Evolutionary conservation across 192 early-diverging fungal genomes (phyloP).

Genomic region (Entomortierella beljakovae): DNA sequence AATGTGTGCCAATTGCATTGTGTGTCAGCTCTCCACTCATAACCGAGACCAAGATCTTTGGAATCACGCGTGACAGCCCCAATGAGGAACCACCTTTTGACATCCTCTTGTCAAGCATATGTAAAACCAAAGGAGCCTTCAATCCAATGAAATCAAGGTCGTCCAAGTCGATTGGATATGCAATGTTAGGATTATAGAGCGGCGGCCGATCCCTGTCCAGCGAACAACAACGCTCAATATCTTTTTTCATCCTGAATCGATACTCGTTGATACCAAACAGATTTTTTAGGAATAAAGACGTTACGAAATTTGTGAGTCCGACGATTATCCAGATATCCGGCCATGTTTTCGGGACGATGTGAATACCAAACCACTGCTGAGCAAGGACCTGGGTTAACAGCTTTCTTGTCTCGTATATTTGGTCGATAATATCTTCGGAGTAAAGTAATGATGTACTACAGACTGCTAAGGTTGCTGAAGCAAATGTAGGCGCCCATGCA

Average conservation of each 20-base stretch:
- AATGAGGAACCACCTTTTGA: conserved; percentile 78
- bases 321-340: conserved; percentile 91
- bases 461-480: conserved; percentile 87
- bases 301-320: conserved; percentile 84
- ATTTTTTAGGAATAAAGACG: conserved; percentile 79
- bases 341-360: conserved; percentile 76
- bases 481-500: conserved; percentile 69
- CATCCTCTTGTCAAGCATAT: conserved; percentile 92
- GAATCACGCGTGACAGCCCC: conserved; percentile 81
- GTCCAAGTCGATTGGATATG: conserved; percentile 63
- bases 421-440: conserved; percentile 83
- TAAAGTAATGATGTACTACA: conserved; percentile 78
- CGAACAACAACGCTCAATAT: conserved; percentile 83
- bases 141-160: conserved; percentile 82
- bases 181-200: conserved; percentile 75
- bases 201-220: conserved; percentile 92
- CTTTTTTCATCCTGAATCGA: conserved; percentile 84
- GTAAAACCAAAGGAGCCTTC: conserved; percentile 89
- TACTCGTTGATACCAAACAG: conserved; percentile 92
- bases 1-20: conserved; percentile 72
- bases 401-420: conserved; percentile 85
- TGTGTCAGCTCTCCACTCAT: conserved; percentile 74
- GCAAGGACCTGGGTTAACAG: conserved; percentile 77
- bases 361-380: conserved; percentile 96
- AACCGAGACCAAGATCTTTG: conserved; percentile 80